Conservation (phyloP, 2,329 filamentous ascomycete genomes). For the Paraphaeosphaeria minitans region DNA sequence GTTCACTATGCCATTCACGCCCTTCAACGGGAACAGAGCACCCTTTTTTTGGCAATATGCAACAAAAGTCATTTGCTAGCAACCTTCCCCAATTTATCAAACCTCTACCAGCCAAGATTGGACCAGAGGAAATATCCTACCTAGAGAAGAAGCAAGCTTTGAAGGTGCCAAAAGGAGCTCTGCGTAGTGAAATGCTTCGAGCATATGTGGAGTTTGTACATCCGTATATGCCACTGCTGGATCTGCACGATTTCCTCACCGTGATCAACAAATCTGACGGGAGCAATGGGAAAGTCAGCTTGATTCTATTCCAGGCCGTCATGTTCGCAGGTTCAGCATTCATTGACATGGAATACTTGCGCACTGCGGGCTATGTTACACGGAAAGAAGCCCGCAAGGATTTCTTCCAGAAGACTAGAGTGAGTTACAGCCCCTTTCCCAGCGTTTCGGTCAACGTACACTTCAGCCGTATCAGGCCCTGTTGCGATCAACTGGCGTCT, state of each 20-base stretch:
- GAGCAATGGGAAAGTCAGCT: slow-evolving; percentile 72
- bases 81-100: slow-evolving; percentile 77
- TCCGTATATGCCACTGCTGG: slow-evolving; percentile 90
- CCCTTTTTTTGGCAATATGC: no score
- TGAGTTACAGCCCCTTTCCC: slow-evolving; percentile 56
- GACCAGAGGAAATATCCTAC: slow-evolving; percentile 81
- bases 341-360: slow-evolving; percentile 78
- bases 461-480: no score
- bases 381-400: slow-evolving; percentile 83
- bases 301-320: slow-evolving; percentile 89
- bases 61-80: no score
- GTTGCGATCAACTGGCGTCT: no score
- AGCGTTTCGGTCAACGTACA: no score
- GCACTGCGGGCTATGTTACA: slow-evolving; percentile 75
- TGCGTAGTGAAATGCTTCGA: slow-evolving; percentile 81
- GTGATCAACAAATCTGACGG: slow-evolving; percentile 71
- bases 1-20: slow-evolving; percentile 43
- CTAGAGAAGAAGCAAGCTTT: slow-evolving; percentile 84
- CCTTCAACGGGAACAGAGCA: slow-evolving; percentile 41
- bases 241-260: slow-evolving; percentile 64
- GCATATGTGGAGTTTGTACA: slow-evolving; percentile 89
- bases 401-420: slow-evolving; percentile 87
- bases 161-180: slow-evolving; percentile 68
- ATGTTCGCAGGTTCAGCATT: slow-evolving; percentile 94
- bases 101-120: slow-evolving; percentile 76